phyloP scores from a whole-genome alignment of 371 early-diverging fungal genomes.

The Mucor sp. region DNA sequence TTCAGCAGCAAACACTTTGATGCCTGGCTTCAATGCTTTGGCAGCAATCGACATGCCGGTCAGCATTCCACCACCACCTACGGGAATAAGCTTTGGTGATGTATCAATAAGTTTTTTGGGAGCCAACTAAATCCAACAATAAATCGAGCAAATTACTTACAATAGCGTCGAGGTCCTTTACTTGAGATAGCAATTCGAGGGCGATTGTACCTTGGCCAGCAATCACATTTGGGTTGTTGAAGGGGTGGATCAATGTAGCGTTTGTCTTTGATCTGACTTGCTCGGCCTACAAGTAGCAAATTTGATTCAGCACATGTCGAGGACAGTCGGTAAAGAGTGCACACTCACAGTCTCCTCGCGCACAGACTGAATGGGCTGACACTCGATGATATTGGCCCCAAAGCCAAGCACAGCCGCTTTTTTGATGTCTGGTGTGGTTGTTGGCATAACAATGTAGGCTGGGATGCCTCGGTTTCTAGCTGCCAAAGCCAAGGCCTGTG shows the following conservation, averaged over 20 bases:
- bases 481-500: slow-evolving; percentile 53
- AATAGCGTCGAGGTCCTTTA: slow-evolving; percentile 46
- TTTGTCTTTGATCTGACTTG: slow-evolving; percentile 33
- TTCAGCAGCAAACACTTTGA: slow-evolving; percentile 56
- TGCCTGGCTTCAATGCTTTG: slow-evolving; percentile 33
- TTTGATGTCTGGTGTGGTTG: slow-evolving; percentile 50
- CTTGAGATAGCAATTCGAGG: slow-evolving; percentile 49
- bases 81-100: slow-evolving; percentile 37
- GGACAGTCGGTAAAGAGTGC: no score
- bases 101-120: no score
- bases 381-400: slow-evolving; percentile 55
- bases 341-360: slow-evolving; percentile 36
- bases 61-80: slow-evolving; percentile 64
- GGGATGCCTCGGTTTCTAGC: slow-evolving; percentile 44
- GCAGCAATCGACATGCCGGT: slow-evolving; percentile 56
- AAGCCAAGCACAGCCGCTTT: slow-evolving; percentile 54
- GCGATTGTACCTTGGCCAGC: slow-evolving; percentile 66
- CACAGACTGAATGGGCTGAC: slow-evolving; percentile 34
- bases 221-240: slow-evolving; percentile 51
- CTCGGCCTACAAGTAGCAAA: slow-evolving; percentile 14
- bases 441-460: slow-evolving; percentile 60
- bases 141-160: not conserved
- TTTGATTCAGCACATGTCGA: no score
- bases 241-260: slow-evolving; percentile 49
- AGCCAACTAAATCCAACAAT: no score